These are phyloP conservation scores for Wickerhamomyces sp. DNA, from an alignment of 1,139 yeast species.

Conservation along the genomic window DNA sequence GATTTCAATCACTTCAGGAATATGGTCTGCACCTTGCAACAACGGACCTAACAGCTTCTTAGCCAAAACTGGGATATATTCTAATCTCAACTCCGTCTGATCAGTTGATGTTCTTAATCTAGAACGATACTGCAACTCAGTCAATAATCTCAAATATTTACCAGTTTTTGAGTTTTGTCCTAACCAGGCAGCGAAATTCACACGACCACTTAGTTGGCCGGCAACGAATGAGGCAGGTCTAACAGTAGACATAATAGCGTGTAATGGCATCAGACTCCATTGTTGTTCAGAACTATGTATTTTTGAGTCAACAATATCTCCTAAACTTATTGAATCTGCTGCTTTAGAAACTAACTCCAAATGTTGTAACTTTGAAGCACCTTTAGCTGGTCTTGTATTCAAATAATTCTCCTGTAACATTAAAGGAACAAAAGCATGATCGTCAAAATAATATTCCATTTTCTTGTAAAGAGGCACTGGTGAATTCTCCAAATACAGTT, in stretches of 20 bases:
- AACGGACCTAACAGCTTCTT: constrained; percentile 56
- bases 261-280: constrained; percentile 93
- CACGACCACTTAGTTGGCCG: constrained; percentile 66
- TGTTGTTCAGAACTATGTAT: constrained; percentile 92
- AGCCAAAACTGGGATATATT: constrained; percentile 66
- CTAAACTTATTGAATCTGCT: constrained; percentile 77
- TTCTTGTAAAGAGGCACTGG: constrained; percentile 69
- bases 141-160: constrained; percentile 74
- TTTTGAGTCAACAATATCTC: constrained; percentile 74
- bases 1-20: constrained; percentile 55
- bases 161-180: constrained; percentile 87
- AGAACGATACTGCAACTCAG: constrained; percentile 86
- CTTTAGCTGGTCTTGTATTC: constrained; percentile 50
- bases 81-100: constrained; percentile 68
- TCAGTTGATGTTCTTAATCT: constrained; percentile 76
- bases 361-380: constrained; percentile 41
- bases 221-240: constrained; percentile 74
- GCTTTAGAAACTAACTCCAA: constrained; percentile 69
- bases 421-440: constrained; percentile 89
- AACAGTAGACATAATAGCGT: constrained; percentile 84
- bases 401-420: constrained; percentile 96
- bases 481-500: constrained; percentile 51
- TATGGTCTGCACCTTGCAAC: constrained; percentile 54
- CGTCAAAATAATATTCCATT: constrained; percentile 87
- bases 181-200: constrained; percentile 79